A percentile compares a stretch with the other conserved stretches of the same genome.
Evolutionary conservation across 2,329 filamentous ascomycete genomes (phyloP).

Genomic region (Nemania diffusa): DNA sequence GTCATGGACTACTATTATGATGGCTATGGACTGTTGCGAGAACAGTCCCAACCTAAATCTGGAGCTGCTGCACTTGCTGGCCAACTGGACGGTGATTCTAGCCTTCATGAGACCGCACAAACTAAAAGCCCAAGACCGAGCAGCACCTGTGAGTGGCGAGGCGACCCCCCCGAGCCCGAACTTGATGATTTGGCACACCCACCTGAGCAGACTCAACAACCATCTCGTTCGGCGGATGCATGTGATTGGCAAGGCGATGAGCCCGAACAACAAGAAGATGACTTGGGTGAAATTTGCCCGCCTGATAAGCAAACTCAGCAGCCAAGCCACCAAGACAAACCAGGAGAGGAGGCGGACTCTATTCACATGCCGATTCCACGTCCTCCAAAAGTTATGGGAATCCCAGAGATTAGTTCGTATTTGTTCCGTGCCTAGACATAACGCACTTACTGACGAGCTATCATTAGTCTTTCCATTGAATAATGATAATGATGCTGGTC

Average conservation of each 20-base stretch:
- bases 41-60: conserved; percentile 26
- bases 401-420: conserved; percentile 20
- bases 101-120: background rate
- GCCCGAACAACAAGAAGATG: conserved; percentile 31
- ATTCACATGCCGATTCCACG: conserved; percentile 22
- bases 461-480: background rate
- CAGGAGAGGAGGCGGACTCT: conserved; percentile 8
- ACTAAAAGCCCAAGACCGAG: conserved; percentile 5
- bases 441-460: background rate
- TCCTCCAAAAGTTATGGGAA: background rate
- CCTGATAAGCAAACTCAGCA: conserved; percentile 8
- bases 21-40: conserved; percentile 28
- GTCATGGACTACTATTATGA: conserved; percentile 31
- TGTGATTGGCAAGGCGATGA: conserved; percentile 36
- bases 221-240: conserved; percentile 14
- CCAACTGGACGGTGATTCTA: conserved; percentile 32
- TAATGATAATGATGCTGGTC: background rate
- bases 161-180: conserved; percentile 43
- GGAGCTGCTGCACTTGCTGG: conserved; percentile 25
- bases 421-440: no score
- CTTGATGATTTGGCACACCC: conserved; percentile 44
- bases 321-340: background rate
- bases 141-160: conserved; percentile 43
- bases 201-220: conserved; percentile 22
- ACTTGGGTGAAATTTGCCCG: conserved; percentile 13